Percentiles rank a stretch among this genome's conserved stretches.
These are phyloP conservation scores for Hyaloscypha bicolor DNA, from an alignment of 495 filamentous ascomycete genomes.

Conservation along the genomic window DNA sequence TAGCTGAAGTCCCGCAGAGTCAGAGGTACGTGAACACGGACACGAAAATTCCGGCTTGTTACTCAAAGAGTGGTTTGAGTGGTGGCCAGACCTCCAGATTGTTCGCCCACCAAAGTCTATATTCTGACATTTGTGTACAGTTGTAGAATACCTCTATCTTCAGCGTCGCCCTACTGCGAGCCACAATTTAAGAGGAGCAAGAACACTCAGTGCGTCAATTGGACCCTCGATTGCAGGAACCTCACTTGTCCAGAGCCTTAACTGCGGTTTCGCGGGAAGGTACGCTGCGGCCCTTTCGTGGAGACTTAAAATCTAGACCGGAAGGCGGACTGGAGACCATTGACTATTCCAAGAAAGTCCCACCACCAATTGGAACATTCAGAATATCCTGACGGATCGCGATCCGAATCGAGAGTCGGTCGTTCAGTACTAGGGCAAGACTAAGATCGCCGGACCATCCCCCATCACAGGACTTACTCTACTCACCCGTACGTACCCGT, in stretches of 20 bases:
- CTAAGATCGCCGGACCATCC: slow-evolving; percentile 24
- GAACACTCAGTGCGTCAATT: not conserved
- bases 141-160: not conserved
- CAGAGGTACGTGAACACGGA: slow-evolving; percentile 6
- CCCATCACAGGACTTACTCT: slow-evolving; percentile 21
- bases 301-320: slow-evolving; percentile 1
- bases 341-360: slow-evolving; percentile 1
- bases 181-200: not conserved
- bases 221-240: not conserved
- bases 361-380: slow-evolving; percentile 4
- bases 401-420: not conserved
- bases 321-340: slow-evolving; percentile 6
- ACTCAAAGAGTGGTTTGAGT: not conserved
- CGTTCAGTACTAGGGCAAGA: not conserved
- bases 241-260: not conserved
- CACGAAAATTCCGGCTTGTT: not conserved
- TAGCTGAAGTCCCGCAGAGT: slow-evolving; percentile 3
- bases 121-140: slow-evolving; percentile 8
- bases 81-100: slow-evolving; percentile 4
- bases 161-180: not conserved
- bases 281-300: slow-evolving; percentile 14
- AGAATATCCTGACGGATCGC: slow-evolving; percentile 12
- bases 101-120: slow-evolving; percentile 8
- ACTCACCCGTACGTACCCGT: slow-evolving; percentile 10
- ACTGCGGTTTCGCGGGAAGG: slow-evolving; percentile 5